phyloP scores from a whole-genome alignment of 2,329 filamentous ascomycete genomes.

The Fusarium sp. region DNA sequence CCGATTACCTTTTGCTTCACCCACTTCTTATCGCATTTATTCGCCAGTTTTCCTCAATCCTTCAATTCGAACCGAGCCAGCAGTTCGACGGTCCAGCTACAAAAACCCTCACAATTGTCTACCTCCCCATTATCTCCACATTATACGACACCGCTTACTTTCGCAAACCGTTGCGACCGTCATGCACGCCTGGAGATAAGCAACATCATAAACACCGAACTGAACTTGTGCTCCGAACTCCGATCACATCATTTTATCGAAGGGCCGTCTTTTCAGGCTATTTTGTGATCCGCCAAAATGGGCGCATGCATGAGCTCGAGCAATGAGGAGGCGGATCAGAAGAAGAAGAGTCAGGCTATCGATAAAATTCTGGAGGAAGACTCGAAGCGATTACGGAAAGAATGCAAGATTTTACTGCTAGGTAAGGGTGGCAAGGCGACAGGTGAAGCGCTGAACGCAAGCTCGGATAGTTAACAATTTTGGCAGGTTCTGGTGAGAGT shows the following conservation, averaged over 20 bases:
- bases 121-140: neutral
- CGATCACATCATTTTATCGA: constrained; percentile 1
- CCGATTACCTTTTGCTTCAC: constrained; percentile 27
- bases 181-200: constrained; percentile 39
- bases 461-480: constrained; percentile 25
- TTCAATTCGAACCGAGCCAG: neutral
- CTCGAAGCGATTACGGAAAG: constrained; percentile 86
- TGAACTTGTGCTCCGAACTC: constrained; percentile 9
- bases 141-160: constrained; percentile 21
- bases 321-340: constrained; percentile 87
- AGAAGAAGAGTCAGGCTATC: constrained; percentile 96
- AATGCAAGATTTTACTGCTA: constrained; percentile 98
- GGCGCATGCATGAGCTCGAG: constrained; percentile 91
- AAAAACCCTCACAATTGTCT: neutral
- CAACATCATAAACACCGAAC: constrained; percentile 26
- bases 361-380: constrained; percentile 95
- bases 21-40: constrained; percentile 26
- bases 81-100: neutral
- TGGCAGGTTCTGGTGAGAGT: constrained; percentile 91
- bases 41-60: constrained; percentile 10
- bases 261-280: constrained; percentile 20
- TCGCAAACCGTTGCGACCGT: constrained; percentile 26
- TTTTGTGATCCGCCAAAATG: constrained; percentile 65
- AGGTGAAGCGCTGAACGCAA: neutral
- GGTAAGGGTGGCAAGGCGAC: constrained; percentile 64